Percentiles rank a stretch among this genome's conserved stretches.
These are phyloP conservation scores for Boletus subparvulus DNA, from an alignment of 768 basidiomycete genomes.

Conservation along the genomic window DNA sequence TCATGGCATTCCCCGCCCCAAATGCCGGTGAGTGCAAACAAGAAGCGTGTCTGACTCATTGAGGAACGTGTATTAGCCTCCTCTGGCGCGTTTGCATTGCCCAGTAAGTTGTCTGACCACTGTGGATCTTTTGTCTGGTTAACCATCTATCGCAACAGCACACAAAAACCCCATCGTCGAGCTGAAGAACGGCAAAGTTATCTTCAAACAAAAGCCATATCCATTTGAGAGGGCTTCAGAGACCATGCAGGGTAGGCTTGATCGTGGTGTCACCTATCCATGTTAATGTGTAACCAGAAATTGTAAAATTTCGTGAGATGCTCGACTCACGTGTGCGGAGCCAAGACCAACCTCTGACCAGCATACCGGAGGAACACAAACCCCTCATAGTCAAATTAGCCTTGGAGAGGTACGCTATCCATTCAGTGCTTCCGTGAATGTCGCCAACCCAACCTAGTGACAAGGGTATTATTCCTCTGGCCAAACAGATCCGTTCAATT, in stretches of 20 bases:
- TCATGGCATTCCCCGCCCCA: conserved; percentile 21
- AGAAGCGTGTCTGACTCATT: conserved; percentile 5
- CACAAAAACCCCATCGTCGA: conserved; percentile 52
- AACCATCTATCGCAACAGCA: conserved; percentile 29
- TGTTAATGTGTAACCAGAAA: conserved; percentile 45
- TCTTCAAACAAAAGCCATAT: conserved; percentile 72
- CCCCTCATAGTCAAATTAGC: conserved; percentile 79
- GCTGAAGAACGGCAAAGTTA: conserved; percentile 72
- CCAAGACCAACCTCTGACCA: conserved; percentile 49
- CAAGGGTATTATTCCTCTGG: conserved; percentile 59
- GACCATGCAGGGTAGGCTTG: conserved; percentile 69
- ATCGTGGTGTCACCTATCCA: not conserved
- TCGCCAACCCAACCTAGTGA: conserved; percentile 50
- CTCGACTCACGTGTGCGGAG: conserved; percentile 53
- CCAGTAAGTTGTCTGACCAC: conserved; percentile 16
- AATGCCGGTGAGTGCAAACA: conserved; percentile 16
- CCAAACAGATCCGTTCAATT: conserved; percentile 67
- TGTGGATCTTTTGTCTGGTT: not conserved
- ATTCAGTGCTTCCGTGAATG: not conserved
- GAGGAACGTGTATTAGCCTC: conserved; percentile 10
- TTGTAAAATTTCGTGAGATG: conserved; percentile 75
- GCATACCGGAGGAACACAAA: conserved; percentile 66
- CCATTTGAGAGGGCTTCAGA: conserved; percentile 79
- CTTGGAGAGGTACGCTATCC: conserved; percentile 71
- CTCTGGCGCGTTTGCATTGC: conserved; percentile 6